These are phyloP conservation scores for Vachellia collinsii DNA, from an alignment of 306 rosid genomes.

Conservation along the genomic window DNA sequence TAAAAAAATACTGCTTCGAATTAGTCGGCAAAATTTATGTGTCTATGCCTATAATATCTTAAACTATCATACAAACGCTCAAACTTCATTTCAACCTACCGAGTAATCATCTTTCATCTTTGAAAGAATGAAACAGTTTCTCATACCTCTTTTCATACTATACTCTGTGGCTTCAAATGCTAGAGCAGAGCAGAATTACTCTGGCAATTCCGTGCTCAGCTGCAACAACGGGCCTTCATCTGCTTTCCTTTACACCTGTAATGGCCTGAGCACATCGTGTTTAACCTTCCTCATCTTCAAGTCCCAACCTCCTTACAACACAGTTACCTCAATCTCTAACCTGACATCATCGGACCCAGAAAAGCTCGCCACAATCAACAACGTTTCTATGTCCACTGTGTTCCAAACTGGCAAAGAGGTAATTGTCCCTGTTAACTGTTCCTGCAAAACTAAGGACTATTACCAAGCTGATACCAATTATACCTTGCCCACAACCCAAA, in stretches of 20 bases:
- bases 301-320: slow-evolving; percentile 53
- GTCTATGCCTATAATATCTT: slow-evolving; percentile 9
- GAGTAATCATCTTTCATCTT: not conserved
- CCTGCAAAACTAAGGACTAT: slow-evolving; percentile 47
- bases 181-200: slow-evolving; percentile 53
- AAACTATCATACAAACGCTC: slow-evolving; percentile 15
- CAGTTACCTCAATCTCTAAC: slow-evolving; percentile 51
- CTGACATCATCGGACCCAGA: slow-evolving; percentile 54
- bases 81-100: not conserved
- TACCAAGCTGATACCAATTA: slow-evolving; percentile 53
- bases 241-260: slow-evolving; percentile 62
- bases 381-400: slow-evolving; percentile 17
- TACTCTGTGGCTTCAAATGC: not conserved
- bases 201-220: slow-evolving; percentile 31
- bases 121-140: slow-evolving; percentile 30
- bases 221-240: slow-evolving; percentile 52
- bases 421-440: slow-evolving; percentile 64
- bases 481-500: not conserved
- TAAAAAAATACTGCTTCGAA: not conserved
- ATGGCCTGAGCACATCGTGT: slow-evolving; percentile 50
- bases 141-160: slow-evolving; percentile 19
- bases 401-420: slow-evolving; percentile 54
- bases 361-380: slow-evolving; percentile 57
- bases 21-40: slow-evolving; percentile 6
- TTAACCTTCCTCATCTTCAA: slow-evolving; percentile 59